phyloP scores from a whole-genome alignment of 1,139 yeast genomes.

The Kluyveromyces marxianus region DNA sequence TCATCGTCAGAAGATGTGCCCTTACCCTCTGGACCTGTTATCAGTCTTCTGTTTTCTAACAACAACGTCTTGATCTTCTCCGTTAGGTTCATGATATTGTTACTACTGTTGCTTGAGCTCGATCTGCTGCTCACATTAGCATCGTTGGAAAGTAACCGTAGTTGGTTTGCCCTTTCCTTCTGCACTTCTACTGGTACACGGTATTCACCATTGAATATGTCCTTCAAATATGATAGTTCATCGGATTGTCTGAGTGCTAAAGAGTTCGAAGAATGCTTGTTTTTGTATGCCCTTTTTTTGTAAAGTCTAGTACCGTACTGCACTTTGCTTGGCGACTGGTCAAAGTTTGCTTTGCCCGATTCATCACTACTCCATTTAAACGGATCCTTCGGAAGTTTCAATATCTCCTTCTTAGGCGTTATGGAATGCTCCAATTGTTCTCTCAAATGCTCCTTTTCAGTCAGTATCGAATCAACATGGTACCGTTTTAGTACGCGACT shows the following conservation, averaged over 20 bases:
- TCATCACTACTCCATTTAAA: slow-evolving; percentile 25
- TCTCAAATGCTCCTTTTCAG: slow-evolving; percentile 7
- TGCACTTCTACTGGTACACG: slow-evolving; percentile 25
- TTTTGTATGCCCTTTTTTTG: neutral
- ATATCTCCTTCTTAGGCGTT: slow-evolving; percentile 6
- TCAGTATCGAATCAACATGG: neutral
- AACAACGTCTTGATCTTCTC: slow-evolving; percentile 23
- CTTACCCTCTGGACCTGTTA: neutral
- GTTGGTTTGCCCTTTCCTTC: slow-evolving; percentile 24
- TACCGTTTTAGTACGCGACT: no score
- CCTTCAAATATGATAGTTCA: slow-evolving; percentile 30
- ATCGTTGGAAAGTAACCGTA: slow-evolving; percentile 19
- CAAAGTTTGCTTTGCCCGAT: slow-evolving; percentile 5
- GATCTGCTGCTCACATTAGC: neutral
- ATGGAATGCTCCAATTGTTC: slow-evolving; percentile 9
- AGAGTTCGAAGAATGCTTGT: neutral
- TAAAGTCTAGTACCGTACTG: slow-evolving; percentile 13
- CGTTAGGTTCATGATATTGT: slow-evolving; percentile 20
- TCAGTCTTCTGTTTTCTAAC: slow-evolving; percentile 9
- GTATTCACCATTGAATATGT: slow-evolving; percentile 31
- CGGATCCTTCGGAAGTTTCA: slow-evolving; percentile 21
- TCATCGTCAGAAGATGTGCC: slow-evolving; percentile 22
- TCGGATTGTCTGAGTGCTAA: slow-evolving; percentile 10
- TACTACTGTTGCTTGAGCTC: slow-evolving; percentile 1
- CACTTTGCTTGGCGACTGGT: neutral